A percentile compares a stretch with the other conserved stretches of the same genome.
These are phyloP conservation scores for Euphorbia lathyris DNA, from an alignment of 345 rosid genomes.

Conservation along the genomic window DNA sequence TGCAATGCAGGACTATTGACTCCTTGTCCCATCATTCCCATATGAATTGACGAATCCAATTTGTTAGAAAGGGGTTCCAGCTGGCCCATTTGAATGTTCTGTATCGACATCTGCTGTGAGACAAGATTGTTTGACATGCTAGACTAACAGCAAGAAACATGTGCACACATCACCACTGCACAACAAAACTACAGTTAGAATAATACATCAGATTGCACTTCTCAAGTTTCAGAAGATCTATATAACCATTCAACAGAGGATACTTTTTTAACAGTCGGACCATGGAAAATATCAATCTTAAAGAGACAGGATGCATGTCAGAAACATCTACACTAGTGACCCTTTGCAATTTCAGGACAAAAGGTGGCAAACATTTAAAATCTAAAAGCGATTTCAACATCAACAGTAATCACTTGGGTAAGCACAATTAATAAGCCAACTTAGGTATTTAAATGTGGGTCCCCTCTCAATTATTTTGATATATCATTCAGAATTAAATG, in stretches of 20 bases:
- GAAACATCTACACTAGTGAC: no score
- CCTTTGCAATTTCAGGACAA: no score
- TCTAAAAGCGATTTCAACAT: not conserved
- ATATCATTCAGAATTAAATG: no score
- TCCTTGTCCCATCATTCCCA: constrained; percentile 15
- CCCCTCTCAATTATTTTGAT: no score
- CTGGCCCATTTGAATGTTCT: constrained; percentile 40
- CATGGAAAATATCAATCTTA: not conserved
- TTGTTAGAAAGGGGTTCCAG: constrained; percentile 39
- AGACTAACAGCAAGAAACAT: constrained; percentile 21
- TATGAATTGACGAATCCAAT: constrained; percentile 32
- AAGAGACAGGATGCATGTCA: not conserved
- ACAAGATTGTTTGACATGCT: constrained; percentile 54
- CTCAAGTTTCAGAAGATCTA: not conserved
- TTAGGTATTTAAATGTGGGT: no score
- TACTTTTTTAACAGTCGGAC: not conserved
- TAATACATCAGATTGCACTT: not conserved
- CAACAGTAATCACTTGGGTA: not conserved
- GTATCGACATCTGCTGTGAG: constrained; percentile 40
- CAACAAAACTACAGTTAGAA: not conserved
- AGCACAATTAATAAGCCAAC: not conserved
- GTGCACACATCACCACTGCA: constrained; percentile 25
- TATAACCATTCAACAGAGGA: not conserved
- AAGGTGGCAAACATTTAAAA: not conserved
- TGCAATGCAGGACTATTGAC: constrained; percentile 15